Evolutionary conservation across 1,284 basidiomycete genomes (phyloP), one percentile per base, ranked within the genome.

Genomic region (Heterobasidion annosum): DNA sequence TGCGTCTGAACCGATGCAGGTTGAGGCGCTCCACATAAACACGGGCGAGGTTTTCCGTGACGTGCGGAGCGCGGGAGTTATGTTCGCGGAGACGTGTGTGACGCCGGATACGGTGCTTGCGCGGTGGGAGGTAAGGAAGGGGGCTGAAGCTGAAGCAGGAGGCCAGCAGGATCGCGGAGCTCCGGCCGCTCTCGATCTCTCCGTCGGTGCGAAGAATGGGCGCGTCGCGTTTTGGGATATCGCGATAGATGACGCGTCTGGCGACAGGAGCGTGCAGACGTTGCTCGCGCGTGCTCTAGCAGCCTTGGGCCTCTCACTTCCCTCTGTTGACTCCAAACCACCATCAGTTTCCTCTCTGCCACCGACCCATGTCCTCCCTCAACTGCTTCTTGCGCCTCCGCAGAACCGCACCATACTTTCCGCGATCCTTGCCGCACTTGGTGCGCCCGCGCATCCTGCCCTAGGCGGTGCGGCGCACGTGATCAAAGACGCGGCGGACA

Each of bases 401-500:
- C 61, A 60, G 15, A 72, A 68, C 51, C 65, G 71, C 0, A 58
- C 61, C 2, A 67, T 76, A 16, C 65, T 78, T 3, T 58, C 69
- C 10, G 58, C 60, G 3, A 70, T 79, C 9, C 58, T 77, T 12
- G 59, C 70, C 34, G 65, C 69, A 0, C 60, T 79, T 34, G 66
- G 67, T 18, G 59, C 70, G 1, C 62, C 70, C 9, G 52, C 63
- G 42, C 58, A 66, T 16, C 66, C 61, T 12, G 59, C 61, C 5
- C 9, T 35, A n/a, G 52, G 34, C 16, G 48, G 42, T 3, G 65
- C 69, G 40, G 61, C 71, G 12, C 63, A 63, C 55, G 55, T 73
- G 19, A 69, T 86, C 55, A 68, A 77, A 57, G 88, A 90, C 61
- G 68, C 70, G 35, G 66, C 67, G 58, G 91, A 96, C 65, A 81